Percentiles rank a stretch among this genome's conserved stretches.
Conservation (phyloP, 345 rosid species). For the Clausena lansium region DNA sequence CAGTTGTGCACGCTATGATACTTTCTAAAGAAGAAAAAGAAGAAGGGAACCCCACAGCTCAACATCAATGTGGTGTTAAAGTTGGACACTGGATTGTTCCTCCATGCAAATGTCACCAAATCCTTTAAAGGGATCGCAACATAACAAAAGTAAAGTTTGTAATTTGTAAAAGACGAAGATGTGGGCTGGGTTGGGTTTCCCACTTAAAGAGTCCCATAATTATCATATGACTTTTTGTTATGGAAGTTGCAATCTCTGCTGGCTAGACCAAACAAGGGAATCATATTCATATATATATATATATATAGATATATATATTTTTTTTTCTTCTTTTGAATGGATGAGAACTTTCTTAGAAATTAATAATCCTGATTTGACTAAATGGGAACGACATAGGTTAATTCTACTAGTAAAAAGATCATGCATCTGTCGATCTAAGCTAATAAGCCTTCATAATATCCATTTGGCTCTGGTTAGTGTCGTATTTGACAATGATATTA, state of each 20-base stretch:
- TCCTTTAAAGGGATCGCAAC: background rate
- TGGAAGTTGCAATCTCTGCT: conserved; percentile 3
- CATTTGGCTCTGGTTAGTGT: background rate
- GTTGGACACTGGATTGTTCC: conserved; percentile 37
- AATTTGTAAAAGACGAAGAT: background rate
- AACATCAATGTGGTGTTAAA: conserved; percentile 32
- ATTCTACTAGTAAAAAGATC: background rate
- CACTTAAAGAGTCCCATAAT: conserved; percentile 10
- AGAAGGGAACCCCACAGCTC: conserved; percentile 12
- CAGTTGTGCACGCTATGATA: conserved; percentile 24
- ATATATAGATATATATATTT: too few relatives aligned
- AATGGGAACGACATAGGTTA: background rate
- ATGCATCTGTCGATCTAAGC: background rate
- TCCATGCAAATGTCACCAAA: conserved; percentile 32
- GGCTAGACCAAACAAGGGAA: background rate
- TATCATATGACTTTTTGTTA: conserved; percentile 15
- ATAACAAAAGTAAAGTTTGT: background rate
- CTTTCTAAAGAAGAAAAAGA: conserved; percentile 5
- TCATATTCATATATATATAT: too few relatives aligned
- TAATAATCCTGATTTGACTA: too few relatives aligned
- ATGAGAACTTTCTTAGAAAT: background rate
- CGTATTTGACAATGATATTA: background rate
- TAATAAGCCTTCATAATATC: background rate
- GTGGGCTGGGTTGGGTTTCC: background rate
- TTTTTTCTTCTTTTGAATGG: background rate